Conservation (phyloP, 768 basidiomycete species). For the Hericium erinaceus region DNA sequence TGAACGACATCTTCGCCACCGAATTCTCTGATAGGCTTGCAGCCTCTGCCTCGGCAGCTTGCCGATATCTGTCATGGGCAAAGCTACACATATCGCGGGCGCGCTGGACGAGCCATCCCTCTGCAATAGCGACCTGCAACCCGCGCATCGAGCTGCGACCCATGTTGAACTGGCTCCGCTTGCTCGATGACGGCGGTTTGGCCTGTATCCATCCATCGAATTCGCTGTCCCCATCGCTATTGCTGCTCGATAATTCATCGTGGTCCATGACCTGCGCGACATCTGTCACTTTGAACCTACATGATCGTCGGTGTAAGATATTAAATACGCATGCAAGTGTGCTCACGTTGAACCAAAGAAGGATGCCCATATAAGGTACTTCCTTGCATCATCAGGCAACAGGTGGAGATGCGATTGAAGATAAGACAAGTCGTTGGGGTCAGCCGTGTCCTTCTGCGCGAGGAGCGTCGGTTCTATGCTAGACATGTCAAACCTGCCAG, state of each 20-base stretch:
- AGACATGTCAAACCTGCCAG: slow-evolving; percentile 34
- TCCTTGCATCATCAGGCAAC: slow-evolving; percentile 54
- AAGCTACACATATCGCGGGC: slow-evolving; percentile 73
- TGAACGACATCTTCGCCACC: slow-evolving; percentile 60
- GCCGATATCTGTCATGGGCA: slow-evolving; percentile 65
- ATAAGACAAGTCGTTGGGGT: slow-evolving; percentile 57
- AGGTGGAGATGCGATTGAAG: slow-evolving; percentile 49
- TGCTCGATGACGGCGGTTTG: slow-evolving; percentile 39
- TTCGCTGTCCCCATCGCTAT: slow-evolving; percentile 37
- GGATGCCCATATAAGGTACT: slow-evolving; percentile 62
- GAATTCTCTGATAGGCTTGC: slow-evolving; percentile 37
- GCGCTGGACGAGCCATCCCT: slow-evolving; percentile 67
- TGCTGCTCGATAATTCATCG: slow-evolving; percentile 49
- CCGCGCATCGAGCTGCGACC: slow-evolving; percentile 55
- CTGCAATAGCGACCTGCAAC: slow-evolving; percentile 53
- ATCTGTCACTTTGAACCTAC: slow-evolving; percentile 65
- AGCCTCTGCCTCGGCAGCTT: slow-evolving; percentile 58
- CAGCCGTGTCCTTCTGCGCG: slow-evolving; percentile 38
- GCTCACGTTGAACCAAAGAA: slow-evolving; percentile 65
- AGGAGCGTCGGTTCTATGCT: slow-evolving; percentile 47
- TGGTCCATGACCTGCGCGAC: slow-evolving; percentile 67
- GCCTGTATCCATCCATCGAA: slow-evolving; percentile 39
- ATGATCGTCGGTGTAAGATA: not conserved
- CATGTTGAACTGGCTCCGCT: slow-evolving; percentile 30
- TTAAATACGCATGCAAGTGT: not conserved